A percentile compares a stretch with the other conserved stretches of the same genome.
Conservation (phyloP, 1,284 basidiomycete species). For the Boletus semigastroideus region DNA sequence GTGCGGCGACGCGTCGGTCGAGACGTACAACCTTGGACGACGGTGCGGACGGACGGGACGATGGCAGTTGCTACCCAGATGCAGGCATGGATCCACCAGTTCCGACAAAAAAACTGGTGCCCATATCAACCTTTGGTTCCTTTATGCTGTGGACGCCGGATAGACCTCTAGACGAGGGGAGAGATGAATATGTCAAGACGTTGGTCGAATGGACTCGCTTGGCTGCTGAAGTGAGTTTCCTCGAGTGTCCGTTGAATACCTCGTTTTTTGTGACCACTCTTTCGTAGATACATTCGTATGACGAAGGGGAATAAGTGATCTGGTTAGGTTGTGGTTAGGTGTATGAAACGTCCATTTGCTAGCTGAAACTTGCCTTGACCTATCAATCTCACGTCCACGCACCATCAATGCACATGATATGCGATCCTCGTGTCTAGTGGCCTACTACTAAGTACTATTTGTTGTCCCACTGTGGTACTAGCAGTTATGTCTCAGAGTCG, state of each 20-base stretch:
- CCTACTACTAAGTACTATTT: no score
- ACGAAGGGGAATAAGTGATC: conserved; percentile 11
- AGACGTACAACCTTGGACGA: conserved; percentile 10
- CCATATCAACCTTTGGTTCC: conserved; percentile 54
- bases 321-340: neutral
- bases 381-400: neutral
- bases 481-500: no score
- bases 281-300: conserved; percentile 29
- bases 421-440: no score
- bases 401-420: neutral
- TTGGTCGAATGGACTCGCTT: conserved; percentile 66
- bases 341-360: neutral
- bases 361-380: neutral
- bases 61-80: conserved; percentile 27
- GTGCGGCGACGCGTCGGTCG: conserved; percentile 4
- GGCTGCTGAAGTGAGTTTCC: conserved; percentile 52
- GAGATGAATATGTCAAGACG: conserved; percentile 67
- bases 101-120: conserved; percentile 40
- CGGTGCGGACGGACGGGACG: conserved; percentile 19
- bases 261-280: neutral
- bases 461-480: no score
- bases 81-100: conserved; percentile 9
- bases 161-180: conserved; percentile 59
- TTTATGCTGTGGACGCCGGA: conserved; percentile 76
- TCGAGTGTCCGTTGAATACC: neutral